These are phyloP conservation scores for Neonectria magnoliae DNA, from an alignment of 2,329 filamentous ascomycete species.

Conservation along the genomic window DNA sequence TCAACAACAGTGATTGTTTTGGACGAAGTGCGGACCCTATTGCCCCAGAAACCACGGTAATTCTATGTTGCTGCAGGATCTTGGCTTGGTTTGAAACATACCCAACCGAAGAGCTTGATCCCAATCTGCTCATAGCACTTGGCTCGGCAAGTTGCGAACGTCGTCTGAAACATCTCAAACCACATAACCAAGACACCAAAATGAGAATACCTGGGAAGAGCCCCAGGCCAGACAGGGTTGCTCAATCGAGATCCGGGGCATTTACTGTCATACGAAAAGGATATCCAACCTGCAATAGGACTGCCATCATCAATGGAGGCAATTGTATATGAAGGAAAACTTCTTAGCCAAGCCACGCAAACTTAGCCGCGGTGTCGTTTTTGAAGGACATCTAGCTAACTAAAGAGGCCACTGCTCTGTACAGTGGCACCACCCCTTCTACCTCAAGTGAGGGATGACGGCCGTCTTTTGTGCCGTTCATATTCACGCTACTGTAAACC, in stretches of 20 bases:
- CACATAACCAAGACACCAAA: background rate
- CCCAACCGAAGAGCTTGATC: background rate
- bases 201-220: background rate
- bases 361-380: slow-evolving; percentile 43
- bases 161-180: background rate
- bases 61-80: background rate
- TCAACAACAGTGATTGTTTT: too few relatives aligned
- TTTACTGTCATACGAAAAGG: background rate
- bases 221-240: background rate
- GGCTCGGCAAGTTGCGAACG: background rate
- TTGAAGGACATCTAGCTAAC: slow-evolving; percentile 52
- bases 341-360: slow-evolving; percentile 44
- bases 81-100: too few relatives aligned
- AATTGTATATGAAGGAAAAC: slow-evolving; percentile 17
- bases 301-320: background rate
- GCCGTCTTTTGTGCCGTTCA: slow-evolving; percentile 45
- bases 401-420: slow-evolving; percentile 43
- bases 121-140: background rate
- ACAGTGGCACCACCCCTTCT: slow-evolving; percentile 47
- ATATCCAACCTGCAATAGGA: background rate
- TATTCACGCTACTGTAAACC: slow-evolving; percentile 51
- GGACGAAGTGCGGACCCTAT: background rate
- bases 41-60: background rate
- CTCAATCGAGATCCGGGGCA: background rate
- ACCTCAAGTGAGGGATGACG: slow-evolving; percentile 46